Base-by-base conservation (phyloP, 306 rosid species). In the Prosopis cineraria region DNA sequence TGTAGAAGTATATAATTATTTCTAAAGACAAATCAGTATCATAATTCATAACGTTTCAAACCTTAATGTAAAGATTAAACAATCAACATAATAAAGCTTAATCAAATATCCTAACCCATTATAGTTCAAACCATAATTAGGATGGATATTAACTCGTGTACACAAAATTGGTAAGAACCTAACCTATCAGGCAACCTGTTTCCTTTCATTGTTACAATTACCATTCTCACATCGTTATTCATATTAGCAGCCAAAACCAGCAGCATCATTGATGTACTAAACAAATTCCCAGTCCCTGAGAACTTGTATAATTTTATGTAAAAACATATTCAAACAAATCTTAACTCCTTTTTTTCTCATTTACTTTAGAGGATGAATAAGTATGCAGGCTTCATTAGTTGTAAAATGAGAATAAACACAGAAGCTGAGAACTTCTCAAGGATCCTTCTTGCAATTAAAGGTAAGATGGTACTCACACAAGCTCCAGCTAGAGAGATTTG, bases 181-280 rank as follows among this genome's bases (percentile, higher is more conserved):
- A 74, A 25, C 1, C 22, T 24, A 5, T 12, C 7, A 56, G 48
- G 60, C n/a, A 50, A 47, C 62, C 14, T 20, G 75, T 78, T 37
- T 74, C 58, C 63, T 73, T 30, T 37, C 70, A 31, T 14, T 69
- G 24, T 47, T 75, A 67, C 59, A 37, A 22, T 62, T 67, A 68
- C 52, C 77, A 68, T 71, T 81, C 80, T 72, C 40, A 70, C 73
- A 68, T 59, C 73, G 50, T 27, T 74, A 48, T 56, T 72, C 69
- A 72, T 24, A 30, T 60, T 20, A 56, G 75, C 69, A 68, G 78
- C 77, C 83, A 73, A 77, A 82, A 77, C 74, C 72, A 77, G 71
- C 72, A 77, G 71, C 77, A 74, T 17, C 73, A 73, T 20, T 71
- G 75, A 25, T 31, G 60, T 72, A 25, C 64, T 76, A 70, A 44